A percentile compares a stretch with the other conserved stretches of the same genome.
phyloP scores from a whole-genome alignment of 192 early-diverging fungal genomes.

The Entomortierella chlamydospora region DNA sequence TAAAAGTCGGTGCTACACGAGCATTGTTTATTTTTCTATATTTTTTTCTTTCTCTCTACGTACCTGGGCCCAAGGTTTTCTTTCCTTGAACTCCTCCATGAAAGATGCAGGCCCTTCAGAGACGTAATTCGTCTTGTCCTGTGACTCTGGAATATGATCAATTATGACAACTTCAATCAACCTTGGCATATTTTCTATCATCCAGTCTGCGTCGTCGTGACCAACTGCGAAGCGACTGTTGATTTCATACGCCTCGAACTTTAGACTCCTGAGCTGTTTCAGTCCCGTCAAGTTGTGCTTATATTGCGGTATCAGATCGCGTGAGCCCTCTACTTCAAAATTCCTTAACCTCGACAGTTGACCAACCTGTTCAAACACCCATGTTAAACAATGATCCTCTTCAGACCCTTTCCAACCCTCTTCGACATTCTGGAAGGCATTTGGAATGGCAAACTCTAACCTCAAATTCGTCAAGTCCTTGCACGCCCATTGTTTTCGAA shows the following conservation, averaged over 20 bases:
- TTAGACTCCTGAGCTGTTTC: not conserved
- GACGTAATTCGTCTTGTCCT: too few relatives aligned
- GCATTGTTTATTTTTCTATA: too few relatives aligned
- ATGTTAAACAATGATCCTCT: not conserved
- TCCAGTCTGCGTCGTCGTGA: not conserved
- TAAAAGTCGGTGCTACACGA: too few relatives aligned
- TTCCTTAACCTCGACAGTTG: not conserved
- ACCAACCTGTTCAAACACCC: not conserved
- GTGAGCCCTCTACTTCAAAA: not conserved
- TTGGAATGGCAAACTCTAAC: not conserved
- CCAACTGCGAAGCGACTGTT: too few relatives aligned
- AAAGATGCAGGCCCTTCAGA: not conserved
- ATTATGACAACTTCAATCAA: not conserved
- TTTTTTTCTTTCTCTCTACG: too few relatives aligned
- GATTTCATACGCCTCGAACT: not conserved
- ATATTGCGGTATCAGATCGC: not conserved
- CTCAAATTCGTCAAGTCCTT: not conserved
- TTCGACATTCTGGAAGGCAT: not conserved
- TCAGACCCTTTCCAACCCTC: not conserved
- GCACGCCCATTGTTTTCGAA: not conserved
- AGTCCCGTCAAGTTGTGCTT: not conserved
- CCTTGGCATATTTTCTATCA: not conserved
- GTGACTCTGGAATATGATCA: not conserved
- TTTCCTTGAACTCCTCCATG: too few relatives aligned
- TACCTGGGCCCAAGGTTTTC: too few relatives aligned